phyloP scores from a whole-genome alignment of 768 basidiomycete species.

The Leccinum subgranulosum region DNA sequence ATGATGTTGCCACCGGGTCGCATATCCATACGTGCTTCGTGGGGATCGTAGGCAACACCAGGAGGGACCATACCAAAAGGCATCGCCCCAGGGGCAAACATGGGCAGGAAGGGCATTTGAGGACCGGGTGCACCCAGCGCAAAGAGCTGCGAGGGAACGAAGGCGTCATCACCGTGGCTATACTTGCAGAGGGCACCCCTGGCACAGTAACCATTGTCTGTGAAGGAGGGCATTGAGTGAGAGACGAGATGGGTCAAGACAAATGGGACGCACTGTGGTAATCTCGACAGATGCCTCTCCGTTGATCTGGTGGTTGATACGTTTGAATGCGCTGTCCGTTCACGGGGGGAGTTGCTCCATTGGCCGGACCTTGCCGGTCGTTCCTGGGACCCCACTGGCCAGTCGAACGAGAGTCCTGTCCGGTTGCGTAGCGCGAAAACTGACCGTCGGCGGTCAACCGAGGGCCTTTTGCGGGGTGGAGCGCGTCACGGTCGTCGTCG shows the following conservation, averaged over 20 bases:
- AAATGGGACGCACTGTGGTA: slow-evolving; percentile 74
- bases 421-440: slow-evolving; percentile 59
- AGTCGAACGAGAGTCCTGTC: slow-evolving; percentile 37
- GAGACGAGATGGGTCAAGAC: background rate
- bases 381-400: slow-evolving; percentile 41
- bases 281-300: slow-evolving; percentile 81
- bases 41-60: slow-evolving; percentile 67
- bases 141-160: slow-evolving; percentile 69
- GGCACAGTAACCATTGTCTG: slow-evolving; percentile 90
- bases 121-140: slow-evolving; percentile 45
- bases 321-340: slow-evolving; percentile 52
- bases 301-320: slow-evolving; percentile 71
- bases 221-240: slow-evolving; percentile 10
- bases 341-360: slow-evolving; percentile 25
- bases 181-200: slow-evolving; percentile 88
- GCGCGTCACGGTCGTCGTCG: slow-evolving; percentile 57
- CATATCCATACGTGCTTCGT: slow-evolving; percentile 80
- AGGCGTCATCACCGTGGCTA: slow-evolving; percentile 88
- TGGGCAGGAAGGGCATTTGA: slow-evolving; percentile 63
- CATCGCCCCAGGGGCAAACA: slow-evolving; percentile 57
- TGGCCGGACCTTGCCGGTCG: slow-evolving; percentile 27
- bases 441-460: slow-evolving; percentile 62
- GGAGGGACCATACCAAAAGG: slow-evolving; percentile 50
- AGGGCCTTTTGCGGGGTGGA: slow-evolving; percentile 67
- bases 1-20: slow-evolving; percentile 43